These are phyloP conservation scores for Chytridium lagenaria DNA, from an alignment of 371 early-diverging fungal species.

Conservation along the genomic window DNA sequence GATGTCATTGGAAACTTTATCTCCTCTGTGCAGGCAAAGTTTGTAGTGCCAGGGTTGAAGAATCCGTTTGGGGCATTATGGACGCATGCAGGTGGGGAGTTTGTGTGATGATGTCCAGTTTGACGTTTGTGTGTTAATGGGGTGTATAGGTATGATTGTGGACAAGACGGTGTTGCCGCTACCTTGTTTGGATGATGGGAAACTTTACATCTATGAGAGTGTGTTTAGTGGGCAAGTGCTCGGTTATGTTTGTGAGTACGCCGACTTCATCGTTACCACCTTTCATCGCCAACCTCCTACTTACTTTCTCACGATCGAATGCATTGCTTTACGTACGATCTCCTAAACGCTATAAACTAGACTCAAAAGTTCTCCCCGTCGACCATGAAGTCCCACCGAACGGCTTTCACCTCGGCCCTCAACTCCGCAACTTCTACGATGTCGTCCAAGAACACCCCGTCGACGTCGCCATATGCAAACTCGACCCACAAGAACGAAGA, in stretches of 20 bases:
- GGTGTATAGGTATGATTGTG: slow-evolving; percentile 38
- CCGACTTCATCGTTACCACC: no score
- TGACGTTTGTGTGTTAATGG: slow-evolving; percentile 1
- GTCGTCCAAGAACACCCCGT: slow-evolving; percentile 29
- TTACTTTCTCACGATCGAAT: no score
- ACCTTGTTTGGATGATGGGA: slow-evolving; percentile 36
- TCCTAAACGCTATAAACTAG: background rate
- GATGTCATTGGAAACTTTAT: slow-evolving; percentile 41
- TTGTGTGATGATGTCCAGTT: background rate
- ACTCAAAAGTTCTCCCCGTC: slow-evolving; percentile 36
- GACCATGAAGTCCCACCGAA: slow-evolving; percentile 20
- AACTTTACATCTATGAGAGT: slow-evolving; percentile 45
- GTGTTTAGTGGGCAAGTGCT: slow-evolving; percentile 36
- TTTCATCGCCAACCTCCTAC: no score
- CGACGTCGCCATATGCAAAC: slow-evolving; percentile 40
- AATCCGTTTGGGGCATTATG: slow-evolving; percentile 13
- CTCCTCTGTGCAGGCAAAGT: slow-evolving; percentile 25
- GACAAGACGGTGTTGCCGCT: slow-evolving; percentile 37
- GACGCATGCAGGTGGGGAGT: slow-evolving; percentile 28
- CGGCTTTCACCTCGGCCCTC: slow-evolving; percentile 39
- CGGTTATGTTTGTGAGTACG: slow-evolving; percentile 25
- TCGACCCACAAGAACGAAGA: slow-evolving; percentile 4
- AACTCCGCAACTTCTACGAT: slow-evolving; percentile 29
- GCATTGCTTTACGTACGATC: no score
- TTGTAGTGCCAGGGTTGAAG: slow-evolving; percentile 24